A percentile compares a stretch with the other conserved stretches of the same genome.
phyloP scores from a whole-genome alignment of 176 grass and related monocot species.

The Thalia dealbata region DNA sequence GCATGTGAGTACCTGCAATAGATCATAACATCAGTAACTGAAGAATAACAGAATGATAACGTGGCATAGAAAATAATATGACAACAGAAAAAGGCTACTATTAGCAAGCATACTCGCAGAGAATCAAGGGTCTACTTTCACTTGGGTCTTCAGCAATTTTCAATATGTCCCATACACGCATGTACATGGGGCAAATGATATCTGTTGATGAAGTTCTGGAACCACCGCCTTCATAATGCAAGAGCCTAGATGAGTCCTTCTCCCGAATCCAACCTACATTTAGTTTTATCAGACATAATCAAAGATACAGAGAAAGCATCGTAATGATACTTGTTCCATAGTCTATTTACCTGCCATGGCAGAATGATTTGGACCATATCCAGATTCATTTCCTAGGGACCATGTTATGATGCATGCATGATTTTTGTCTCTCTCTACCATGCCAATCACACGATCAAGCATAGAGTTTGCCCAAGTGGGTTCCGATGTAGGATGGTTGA shows the following conservation, averaged over 20 bases:
- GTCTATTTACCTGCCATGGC: constrained; percentile 62
- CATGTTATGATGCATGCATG: constrained; percentile 86
- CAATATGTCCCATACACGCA: constrained; percentile 94
- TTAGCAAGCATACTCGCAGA: constrained; percentile 74
- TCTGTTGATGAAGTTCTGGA: constrained; percentile 90
- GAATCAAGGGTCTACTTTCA: constrained; percentile 91
- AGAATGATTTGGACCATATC: constrained; percentile 83
- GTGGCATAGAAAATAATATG: constrained; percentile 10
- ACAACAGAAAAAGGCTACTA: constrained; percentile 5
- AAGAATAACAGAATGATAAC: constrained; percentile 2
- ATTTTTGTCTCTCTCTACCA: constrained; percentile 98
- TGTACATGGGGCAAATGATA: constrained; percentile 96
- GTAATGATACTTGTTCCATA: background rate
- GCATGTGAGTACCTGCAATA: constrained; percentile 79
- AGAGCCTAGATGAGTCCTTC: constrained; percentile 66
- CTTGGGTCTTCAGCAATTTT: constrained; percentile 66
- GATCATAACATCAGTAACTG: constrained; percentile 2
- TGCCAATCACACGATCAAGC: constrained; percentile 78
- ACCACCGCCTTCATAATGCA: constrained; percentile 92
- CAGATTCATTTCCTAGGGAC: constrained; percentile 92
- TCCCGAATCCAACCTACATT: constrained; percentile 72
- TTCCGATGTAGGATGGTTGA: constrained; percentile 86
- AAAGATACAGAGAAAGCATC: constrained; percentile 10
- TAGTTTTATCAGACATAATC: constrained; percentile 17
- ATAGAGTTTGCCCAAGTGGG: constrained; percentile 70